Evolutionary conservation across 768 basidiomycete genomes (phyloP), one percentile per base, ranked within the genome.

Genomic region (Suillus cothurnatus): DNA sequence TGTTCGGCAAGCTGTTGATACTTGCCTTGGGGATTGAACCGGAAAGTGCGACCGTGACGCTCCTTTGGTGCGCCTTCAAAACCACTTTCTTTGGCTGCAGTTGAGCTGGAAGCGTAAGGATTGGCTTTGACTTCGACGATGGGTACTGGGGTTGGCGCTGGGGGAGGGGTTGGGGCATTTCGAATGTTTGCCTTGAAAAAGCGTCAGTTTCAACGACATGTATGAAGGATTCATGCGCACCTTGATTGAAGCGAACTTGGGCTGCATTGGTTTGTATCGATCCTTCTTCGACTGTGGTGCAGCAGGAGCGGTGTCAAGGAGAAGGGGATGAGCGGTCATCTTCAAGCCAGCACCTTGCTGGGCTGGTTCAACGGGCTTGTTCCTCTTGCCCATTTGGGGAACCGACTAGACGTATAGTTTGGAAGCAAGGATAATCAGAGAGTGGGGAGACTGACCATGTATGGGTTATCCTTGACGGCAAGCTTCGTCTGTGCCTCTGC

Each of bases 261-360:
- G 97, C 68, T 96, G 95, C 96, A 99, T 98, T 21, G 97, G 95
- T 75, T 96, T 97, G 78, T 97, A 97, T 67, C 92, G 81, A 76
- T 97, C 94, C 76, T 96, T 94, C 78, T 92, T 93, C 32, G 89
- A 89, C 77, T 89, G 89, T 3, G 84, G 85, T 4, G 83, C 79
- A 3, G 79, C 72, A 8, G 85, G 81, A 4, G 73, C 76, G 5
- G 81, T 84, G 53, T 95, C 93, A 43, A 95, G 82, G 31, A 97
- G 77, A 28, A 95, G 80, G 3, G 94, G 94, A 74, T 96, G 94
- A 0, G 94, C 94, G 2, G 93, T 88, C 92, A 95, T 95, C 75
- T 93, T 93, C 61, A 95, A 79, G 19, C 93, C 93, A 5, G 89
- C 89, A 57, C 93, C 92, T 76, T 90, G 90, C 49, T 91, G 93